A percentile compares a stretch with the other conserved stretches of the same genome.
Evolutionary conservation across 768 basidiomycete genomes (phyloP).

Genomic region (Mycena kentingensis): DNA sequence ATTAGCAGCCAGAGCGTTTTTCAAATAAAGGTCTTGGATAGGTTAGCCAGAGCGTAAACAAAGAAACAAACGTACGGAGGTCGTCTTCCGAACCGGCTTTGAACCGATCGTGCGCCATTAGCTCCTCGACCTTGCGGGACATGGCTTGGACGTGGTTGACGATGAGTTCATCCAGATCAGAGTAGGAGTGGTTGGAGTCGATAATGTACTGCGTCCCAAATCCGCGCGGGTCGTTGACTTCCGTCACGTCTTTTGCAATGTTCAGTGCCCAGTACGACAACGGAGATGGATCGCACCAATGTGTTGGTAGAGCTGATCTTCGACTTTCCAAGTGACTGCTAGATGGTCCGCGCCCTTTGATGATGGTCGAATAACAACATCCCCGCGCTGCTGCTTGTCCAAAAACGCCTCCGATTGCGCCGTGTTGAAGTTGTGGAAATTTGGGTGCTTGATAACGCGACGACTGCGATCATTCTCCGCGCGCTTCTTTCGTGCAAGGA

Average conservation of each 20-base stretch:
- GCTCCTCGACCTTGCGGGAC: constrained; percentile 88
- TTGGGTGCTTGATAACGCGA: constrained; percentile 94
- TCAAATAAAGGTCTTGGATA: constrained; percentile 74
- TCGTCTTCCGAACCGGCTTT: constrained; percentile 86
- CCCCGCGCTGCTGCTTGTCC: constrained; percentile 89
- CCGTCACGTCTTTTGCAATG: constrained; percentile 67
- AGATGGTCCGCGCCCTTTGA: constrained; percentile 93
- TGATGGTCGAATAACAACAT: constrained; percentile 94
- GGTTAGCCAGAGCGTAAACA: constrained; percentile 3
- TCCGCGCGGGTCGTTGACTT: constrained; percentile 73
- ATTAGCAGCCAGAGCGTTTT: constrained; percentile 90
- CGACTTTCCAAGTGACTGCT: constrained; percentile 99
- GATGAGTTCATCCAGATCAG: constrained; percentile 94
- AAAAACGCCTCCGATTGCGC: constrained; percentile 87
- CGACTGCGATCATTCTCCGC: constrained; percentile 78
- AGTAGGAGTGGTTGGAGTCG: constrained; percentile 78
- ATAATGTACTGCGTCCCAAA: constrained; percentile 68
- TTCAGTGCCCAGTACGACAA: not conserved
- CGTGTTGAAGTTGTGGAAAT: constrained; percentile 95
- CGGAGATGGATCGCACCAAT: constrained; percentile 63
- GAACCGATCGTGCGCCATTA: constrained; percentile 95
- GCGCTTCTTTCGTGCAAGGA: constrained; percentile 80
- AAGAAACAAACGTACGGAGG: constrained; percentile 56
- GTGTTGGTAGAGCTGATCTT: constrained; percentile 93
- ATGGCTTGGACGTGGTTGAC: constrained; percentile 96